Evolutionary conservation across 2,329 filamentous ascomycete genomes (phyloP).

Genomic region (Setomelanomma holmii): DNA sequence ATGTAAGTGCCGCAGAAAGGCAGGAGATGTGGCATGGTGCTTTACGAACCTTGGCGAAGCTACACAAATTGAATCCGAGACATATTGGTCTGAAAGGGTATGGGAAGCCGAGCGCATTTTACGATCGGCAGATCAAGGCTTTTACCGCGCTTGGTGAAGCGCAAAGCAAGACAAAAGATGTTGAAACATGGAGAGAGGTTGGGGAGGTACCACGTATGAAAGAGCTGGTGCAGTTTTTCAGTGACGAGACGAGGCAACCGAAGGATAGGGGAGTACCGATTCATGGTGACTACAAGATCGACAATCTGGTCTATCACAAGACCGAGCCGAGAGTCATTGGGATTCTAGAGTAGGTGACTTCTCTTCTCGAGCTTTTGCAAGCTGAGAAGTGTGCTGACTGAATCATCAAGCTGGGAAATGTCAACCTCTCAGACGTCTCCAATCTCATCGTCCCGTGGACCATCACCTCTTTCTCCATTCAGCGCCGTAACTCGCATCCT

Average conservation of each 20-base stretch:
- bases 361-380: too few relatives aligned
- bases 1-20: slow-evolving; percentile 70
- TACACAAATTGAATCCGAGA: slow-evolving; percentile 75
- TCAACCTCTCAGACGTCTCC: slow-evolving; percentile 88
- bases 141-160: slow-evolving; percentile 78
- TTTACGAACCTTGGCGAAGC: slow-evolving; percentile 78
- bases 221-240: slow-evolving; percentile 80
- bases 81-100: slow-evolving; percentile 73
- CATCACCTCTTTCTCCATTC: slow-evolving; percentile 46
- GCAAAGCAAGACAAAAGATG: slow-evolving; percentile 76
- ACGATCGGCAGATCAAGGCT: slow-evolving; percentile 82
- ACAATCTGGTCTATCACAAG: slow-evolving; percentile 74
- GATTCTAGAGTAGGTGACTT: slow-evolving; percentile 69
- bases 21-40: slow-evolving; percentile 85
- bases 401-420: slow-evolving; percentile 89
- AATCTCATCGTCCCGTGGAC: slow-evolving; percentile 69
- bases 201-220: slow-evolving; percentile 83
- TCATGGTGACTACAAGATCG: slow-evolving; percentile 92
- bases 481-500: slow-evolving; percentile 47
- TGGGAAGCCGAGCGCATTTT: slow-evolving; percentile 78
- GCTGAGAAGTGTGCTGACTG: too few relatives aligned
- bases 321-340: slow-evolving; percentile 87
- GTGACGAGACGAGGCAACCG: slow-evolving; percentile 71
- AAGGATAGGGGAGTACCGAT: slow-evolving; percentile 78
- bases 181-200: slow-evolving; percentile 76